Evolutionary conservation across 768 basidiomycete species (phyloP).

Genomic region (Pluteus cervinus): DNA sequence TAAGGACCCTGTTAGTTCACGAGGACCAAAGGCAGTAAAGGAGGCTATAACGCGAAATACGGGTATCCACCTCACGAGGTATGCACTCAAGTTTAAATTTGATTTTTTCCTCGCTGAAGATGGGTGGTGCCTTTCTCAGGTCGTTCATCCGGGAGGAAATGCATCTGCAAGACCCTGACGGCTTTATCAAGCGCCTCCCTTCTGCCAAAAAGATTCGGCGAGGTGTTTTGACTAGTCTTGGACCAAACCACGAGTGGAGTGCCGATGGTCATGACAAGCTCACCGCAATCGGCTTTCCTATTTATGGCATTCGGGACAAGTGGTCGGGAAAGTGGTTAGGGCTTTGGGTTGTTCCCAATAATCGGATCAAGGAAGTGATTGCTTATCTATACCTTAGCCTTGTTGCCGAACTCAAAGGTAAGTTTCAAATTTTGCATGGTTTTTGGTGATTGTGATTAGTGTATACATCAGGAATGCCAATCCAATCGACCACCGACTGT

Average conservation of each 20-base stretch:
- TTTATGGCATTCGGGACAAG: slow-evolving; percentile 21
- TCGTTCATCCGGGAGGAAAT: slow-evolving; percentile 13
- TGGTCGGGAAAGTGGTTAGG: slow-evolving; percentile 21
- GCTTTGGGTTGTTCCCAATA: slow-evolving; percentile 25
- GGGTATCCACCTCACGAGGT: slow-evolving; percentile 27
- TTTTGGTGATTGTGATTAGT: not conserved
- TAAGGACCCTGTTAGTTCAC: slow-evolving; percentile 22
- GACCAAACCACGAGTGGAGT: slow-evolving; percentile 24
- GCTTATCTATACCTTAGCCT: slow-evolving; percentile 20
- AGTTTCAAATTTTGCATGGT: not conserved
- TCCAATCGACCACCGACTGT: slow-evolving; percentile 26
- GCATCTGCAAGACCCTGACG: slow-evolving; percentile 15
- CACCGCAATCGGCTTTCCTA: slow-evolving; percentile 22
- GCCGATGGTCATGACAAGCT: slow-evolving; percentile 31
- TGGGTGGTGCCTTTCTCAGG: slow-evolving; percentile 10
- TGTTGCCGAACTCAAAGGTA: slow-evolving; percentile 18
- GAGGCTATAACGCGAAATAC: slow-evolving; percentile 21
- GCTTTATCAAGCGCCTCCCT: slow-evolving; percentile 18
- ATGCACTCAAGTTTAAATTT: too few relatives aligned
- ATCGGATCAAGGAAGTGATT: slow-evolving; percentile 15
- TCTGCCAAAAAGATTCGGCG: slow-evolving; percentile 18
- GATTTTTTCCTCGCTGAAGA: too few relatives aligned
- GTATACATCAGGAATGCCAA: slow-evolving; percentile 19
- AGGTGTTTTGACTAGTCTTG: slow-evolving; percentile 12
- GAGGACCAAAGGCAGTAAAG: slow-evolving; percentile 22